Conservation (phyloP, 345 rosid species). For the Brassica juncea region DNA sequence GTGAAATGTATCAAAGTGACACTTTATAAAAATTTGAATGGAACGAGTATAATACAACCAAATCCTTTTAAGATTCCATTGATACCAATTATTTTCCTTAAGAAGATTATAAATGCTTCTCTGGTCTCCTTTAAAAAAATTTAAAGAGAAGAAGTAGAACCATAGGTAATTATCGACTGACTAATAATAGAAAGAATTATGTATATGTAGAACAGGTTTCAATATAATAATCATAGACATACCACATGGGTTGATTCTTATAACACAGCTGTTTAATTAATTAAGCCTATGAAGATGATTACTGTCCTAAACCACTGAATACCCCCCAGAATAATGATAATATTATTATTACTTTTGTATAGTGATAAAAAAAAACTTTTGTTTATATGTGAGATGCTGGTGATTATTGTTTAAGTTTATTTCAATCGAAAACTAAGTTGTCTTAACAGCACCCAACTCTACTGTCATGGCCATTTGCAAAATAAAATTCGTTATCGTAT, state of each 20-base stretch:
- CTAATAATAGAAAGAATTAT: conserved; percentile 33
- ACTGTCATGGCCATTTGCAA: conserved; percentile 30
- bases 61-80: conserved; percentile 26
- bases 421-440: conserved; percentile 8
- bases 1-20: neutral
- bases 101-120: neutral
- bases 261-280: conserved; percentile 42
- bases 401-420: conserved; percentile 18
- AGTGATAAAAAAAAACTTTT: neutral
- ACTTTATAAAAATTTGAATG: neutral
- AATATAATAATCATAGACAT: conserved; percentile 36
- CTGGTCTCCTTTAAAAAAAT: neutral
- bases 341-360: neutral
- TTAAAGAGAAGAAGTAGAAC: neutral
- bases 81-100: conserved; percentile 5
- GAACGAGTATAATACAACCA: conserved; percentile 11
- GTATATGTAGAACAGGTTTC: conserved; percentile 33
- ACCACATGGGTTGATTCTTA: conserved; percentile 46
- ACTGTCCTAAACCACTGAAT: conserved; percentile 42
- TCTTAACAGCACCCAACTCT: conserved; percentile 12
- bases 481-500: neutral
- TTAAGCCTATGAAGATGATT: conserved; percentile 37
- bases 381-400: conserved; percentile 19
- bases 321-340: neutral
- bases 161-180: conserved; percentile 25